A percentile compares a stretch with the other conserved stretches of the same genome.
phyloP scores from a whole-genome alignment of 768 basidiomycete species.

The Agaricus blazei region DNA sequence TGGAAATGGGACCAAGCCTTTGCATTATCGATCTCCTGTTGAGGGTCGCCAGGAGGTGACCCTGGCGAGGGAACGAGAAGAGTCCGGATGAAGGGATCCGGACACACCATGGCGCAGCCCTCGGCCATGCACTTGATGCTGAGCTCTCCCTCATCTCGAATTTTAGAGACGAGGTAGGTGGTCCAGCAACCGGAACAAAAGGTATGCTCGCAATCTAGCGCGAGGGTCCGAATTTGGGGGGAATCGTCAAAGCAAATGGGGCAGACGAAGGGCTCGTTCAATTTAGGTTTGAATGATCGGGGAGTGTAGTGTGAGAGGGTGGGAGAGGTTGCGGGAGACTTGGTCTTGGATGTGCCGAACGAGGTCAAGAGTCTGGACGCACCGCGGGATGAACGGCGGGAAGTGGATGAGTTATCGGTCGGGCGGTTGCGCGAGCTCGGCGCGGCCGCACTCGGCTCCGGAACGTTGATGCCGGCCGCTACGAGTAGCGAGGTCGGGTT shows the following conservation, averaged over 20 bases:
- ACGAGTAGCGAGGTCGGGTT: conserved; percentile 67
- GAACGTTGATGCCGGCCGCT: conserved; percentile 61
- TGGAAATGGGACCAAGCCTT: conserved; percentile 68
- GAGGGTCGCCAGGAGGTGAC: conserved; percentile 18
- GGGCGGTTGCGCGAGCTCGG: conserved; percentile 27
- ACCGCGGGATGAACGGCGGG: conserved; percentile 31
- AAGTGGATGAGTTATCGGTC: conserved; percentile 17
- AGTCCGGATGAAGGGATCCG: conserved; percentile 56
- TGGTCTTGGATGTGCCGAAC: conserved; percentile 25
- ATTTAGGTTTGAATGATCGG: conserved; percentile 24
- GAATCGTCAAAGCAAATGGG: conserved; percentile 90
- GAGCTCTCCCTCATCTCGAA: conserved; percentile 77
- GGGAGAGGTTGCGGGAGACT: conserved; percentile 19
- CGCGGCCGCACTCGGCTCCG: conserved; percentile 30
- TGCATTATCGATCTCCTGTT: conserved; percentile 34
- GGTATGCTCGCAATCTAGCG: conserved; percentile 77
- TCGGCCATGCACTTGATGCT: conserved; percentile 78
- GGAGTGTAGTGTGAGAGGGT: conserved; percentile 16
- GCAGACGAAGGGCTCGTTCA: conserved; percentile 67
- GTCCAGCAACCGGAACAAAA: conserved; percentile 86
- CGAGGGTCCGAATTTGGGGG: conserved; percentile 50
- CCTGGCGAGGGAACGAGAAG: conserved; percentile 38
- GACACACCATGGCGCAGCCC: conserved; percentile 59
- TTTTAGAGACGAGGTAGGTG: conserved; percentile 74
- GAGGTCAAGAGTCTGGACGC: conserved; percentile 30